These are phyloP conservation scores for Fusarium cyanostomum DNA, from an alignment of 2,329 filamentous ascomycete genomes.

Conservation along the genomic window DNA sequence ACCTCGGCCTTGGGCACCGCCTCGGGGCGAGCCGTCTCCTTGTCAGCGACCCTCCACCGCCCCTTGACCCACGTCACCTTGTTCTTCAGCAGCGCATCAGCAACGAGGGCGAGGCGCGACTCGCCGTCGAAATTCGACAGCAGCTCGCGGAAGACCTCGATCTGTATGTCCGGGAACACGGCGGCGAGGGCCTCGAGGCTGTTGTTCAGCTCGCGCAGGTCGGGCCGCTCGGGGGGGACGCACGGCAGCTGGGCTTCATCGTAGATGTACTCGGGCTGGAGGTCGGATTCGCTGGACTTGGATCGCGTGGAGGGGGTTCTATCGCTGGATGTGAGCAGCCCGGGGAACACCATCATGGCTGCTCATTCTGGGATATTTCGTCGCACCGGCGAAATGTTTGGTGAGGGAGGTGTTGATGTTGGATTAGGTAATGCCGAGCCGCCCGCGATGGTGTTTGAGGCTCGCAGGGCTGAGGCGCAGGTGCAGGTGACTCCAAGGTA, in stretches of 20 bases:
- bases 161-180: constrained; percentile 82
- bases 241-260: constrained; percentile 64
- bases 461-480: constrained; percentile 4
- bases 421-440: constrained; percentile 32
- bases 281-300: constrained; percentile 44
- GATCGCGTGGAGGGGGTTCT: constrained; percentile 47
- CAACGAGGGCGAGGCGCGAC: constrained; percentile 79
- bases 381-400: constrained; percentile 2
- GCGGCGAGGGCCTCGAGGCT: constrained; percentile 74
- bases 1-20: constrained; percentile 67
- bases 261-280: constrained; percentile 59
- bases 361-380: constrained; percentile 46
- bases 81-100: constrained; percentile 79
- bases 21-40: constrained; percentile 45
- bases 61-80: constrained; percentile 76
- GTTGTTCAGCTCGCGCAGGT: constrained; percentile 75
- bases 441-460: constrained; percentile 15
- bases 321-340: constrained; percentile 57
- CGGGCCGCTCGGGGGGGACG: constrained; percentile 61
- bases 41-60: constrained; percentile 63
- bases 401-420: constrained; percentile 19
- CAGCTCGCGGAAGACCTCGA: constrained; percentile 86
- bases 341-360: constrained; percentile 60
- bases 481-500: not conserved
- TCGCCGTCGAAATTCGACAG: constrained; percentile 78